Percentiles rank a stretch among this genome's conserved stretches.
Conservation (phyloP, 306 rosid species). For the Macrotyloma uniflorum region DNA sequence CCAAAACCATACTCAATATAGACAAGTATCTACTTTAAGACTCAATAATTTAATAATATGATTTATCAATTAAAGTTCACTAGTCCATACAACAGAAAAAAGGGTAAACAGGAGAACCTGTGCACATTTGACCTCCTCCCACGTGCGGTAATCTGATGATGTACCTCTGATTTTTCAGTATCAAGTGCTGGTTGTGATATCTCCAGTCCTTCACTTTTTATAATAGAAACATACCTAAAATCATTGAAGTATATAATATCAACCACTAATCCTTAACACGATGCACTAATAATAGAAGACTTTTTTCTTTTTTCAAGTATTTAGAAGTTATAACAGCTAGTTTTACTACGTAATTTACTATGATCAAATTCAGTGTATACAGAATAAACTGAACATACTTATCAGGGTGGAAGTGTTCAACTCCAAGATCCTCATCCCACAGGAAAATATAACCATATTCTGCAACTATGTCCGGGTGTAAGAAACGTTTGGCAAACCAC, state of each 20-base stretch:
- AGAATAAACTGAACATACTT: conserved; percentile 45
- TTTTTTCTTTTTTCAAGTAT: not conserved
- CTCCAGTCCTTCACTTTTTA: conserved; percentile 66
- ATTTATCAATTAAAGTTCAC: not conserved
- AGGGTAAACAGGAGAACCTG: conserved; percentile 53
- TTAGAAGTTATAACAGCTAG: not conserved
- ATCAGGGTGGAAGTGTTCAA: conserved; percentile 66
- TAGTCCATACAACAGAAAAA: not conserved
- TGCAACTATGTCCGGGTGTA: conserved; percentile 86
- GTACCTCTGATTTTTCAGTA: conserved; percentile 63
- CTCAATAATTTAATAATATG: not conserved
- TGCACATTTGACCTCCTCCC: conserved; percentile 66
- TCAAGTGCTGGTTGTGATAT: conserved; percentile 89
- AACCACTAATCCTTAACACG: not conserved
- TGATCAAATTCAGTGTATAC: not conserved
- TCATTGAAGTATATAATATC: conserved; percentile 23
- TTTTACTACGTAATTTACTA: not conserved
- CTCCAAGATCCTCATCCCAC: conserved; percentile 96
- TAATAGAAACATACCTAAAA: conserved; percentile 65
- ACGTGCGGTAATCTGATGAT: conserved; percentile 81
- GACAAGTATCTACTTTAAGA: not conserved
- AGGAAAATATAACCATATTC: conserved; percentile 74
- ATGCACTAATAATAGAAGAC: not conserved
- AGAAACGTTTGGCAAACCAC: conserved; percentile 92
- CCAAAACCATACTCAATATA: conserved; percentile 27